Evolutionary conservation across 306 rosid genomes (phyloP).

Genomic region (Oemleria cerasiformis): DNA sequence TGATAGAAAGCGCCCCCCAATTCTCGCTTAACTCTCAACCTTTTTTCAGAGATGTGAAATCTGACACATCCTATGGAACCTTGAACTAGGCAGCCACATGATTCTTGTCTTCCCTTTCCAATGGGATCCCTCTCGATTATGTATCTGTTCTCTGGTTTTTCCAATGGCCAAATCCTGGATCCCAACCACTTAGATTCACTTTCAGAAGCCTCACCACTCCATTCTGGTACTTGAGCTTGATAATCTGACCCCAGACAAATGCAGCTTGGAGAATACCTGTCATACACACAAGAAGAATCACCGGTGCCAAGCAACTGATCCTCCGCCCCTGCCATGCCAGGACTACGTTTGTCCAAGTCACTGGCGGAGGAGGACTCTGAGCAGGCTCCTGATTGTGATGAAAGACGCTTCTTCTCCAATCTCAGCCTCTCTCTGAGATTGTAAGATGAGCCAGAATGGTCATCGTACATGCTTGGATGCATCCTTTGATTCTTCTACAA

Average conservation of each 20-base stretch:
- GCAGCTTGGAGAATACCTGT: constrained; percentile 15
- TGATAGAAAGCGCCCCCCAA: constrained; percentile 55
- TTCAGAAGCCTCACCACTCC: constrained; percentile 49
- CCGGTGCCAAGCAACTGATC: constrained; percentile 22
- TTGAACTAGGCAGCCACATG: constrained; percentile 55
- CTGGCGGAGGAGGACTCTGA: constrained; percentile 35
- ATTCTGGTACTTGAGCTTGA: constrained; percentile 67
- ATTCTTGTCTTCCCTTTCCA: constrained; percentile 81
- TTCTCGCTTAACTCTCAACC: constrained; percentile 53
- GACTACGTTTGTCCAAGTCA: constrained; percentile 29
- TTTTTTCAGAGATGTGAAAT: constrained; percentile 70
- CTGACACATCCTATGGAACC: constrained; percentile 64
- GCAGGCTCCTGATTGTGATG: constrained; percentile 26
- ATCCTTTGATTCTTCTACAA: constrained; percentile 60
- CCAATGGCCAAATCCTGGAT: constrained; percentile 58
- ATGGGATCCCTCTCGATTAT: constrained; percentile 71
- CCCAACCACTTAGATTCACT: constrained; percentile 81
- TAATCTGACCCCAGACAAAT: constrained; percentile 40
- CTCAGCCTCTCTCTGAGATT: constrained; percentile 61
- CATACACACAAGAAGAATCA: constrained; percentile 26
- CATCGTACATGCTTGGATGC: constrained; percentile 76
- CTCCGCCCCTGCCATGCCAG: constrained; percentile 17
- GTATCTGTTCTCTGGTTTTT: constrained; percentile 28
- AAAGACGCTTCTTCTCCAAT: constrained; percentile 29
- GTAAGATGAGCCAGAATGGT: constrained; percentile 44